These are phyloP conservation scores for Fusarium begoniae DNA, from an alignment of 2,329 filamentous ascomycete genomes.

Conservation along the genomic window DNA sequence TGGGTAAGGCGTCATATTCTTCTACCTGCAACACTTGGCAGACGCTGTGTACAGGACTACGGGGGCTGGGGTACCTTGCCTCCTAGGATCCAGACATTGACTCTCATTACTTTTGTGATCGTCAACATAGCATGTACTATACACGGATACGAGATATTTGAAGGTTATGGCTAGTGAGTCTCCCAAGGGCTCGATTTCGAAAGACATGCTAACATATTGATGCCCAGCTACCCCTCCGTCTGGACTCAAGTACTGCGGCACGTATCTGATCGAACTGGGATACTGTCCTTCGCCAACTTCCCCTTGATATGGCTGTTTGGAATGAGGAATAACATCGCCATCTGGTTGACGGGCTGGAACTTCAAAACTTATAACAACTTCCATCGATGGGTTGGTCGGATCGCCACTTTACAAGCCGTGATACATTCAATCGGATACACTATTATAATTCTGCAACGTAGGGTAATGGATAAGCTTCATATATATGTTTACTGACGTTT, in stretches of 20 bases:
- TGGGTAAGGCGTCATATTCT: constrained; percentile 3
- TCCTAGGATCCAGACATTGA: background rate
- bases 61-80: constrained; percentile 4
- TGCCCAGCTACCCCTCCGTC: constrained; percentile 46
- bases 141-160: constrained; percentile 9
- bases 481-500: constrained; percentile 16
- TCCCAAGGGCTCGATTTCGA: fast-evolving
- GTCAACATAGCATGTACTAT: background rate
- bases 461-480: constrained; percentile 29
- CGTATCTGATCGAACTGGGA: constrained; percentile 70
- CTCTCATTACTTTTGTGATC: background rate
- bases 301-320: constrained; percentile 73
- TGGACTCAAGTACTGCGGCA: constrained; percentile 60
- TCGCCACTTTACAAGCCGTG: constrained; percentile 69
- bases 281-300: constrained; percentile 71
- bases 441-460: constrained; percentile 41
- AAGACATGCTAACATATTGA: background rate
- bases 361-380: constrained; percentile 74
- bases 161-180: constrained; percentile 20
- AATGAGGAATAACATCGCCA: constrained; percentile 71
- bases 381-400: constrained; percentile 71
- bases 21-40: background rate
- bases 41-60: constrained; percentile 8
- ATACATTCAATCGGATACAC: constrained; percentile 71
- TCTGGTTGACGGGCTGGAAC: constrained; percentile 76